Evolutionary conservation across 257 asterid species (phyloP).

Genomic region (Euphrasia confusa): DNA sequence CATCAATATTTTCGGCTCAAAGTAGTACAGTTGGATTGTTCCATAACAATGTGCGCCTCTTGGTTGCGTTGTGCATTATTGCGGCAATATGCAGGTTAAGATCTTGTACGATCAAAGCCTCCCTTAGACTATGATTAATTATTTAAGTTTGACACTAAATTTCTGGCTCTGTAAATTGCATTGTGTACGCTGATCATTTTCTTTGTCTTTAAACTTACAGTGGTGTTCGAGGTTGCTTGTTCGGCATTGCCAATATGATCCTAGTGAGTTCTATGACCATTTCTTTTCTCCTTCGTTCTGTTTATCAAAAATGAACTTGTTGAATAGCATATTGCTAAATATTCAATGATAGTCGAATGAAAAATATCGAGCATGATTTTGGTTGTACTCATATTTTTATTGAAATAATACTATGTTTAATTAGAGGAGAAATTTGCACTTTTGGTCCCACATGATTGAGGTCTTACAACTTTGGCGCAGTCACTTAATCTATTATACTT

Average conservation of each 20-base stretch:
- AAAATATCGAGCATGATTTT: not conserved
- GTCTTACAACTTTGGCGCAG: too few relatives aligned
- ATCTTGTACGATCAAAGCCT: slow-evolving; percentile 52
- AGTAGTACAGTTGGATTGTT: slow-evolving; percentile 55
- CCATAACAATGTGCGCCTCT: slow-evolving; percentile 61
- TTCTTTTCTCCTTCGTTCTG: not conserved
- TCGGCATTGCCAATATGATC: slow-evolving; percentile 91
- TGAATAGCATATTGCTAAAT: too few relatives aligned
- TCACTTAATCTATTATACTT: too few relatives aligned
- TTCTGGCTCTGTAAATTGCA: too few relatives aligned
- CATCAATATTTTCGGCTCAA: slow-evolving; percentile 90
- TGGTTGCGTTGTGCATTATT: slow-evolving; percentile 55
- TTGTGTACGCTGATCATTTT: slow-evolving; percentile 19
- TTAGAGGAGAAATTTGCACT: not conserved
- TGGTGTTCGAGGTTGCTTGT: slow-evolving; percentile 81
- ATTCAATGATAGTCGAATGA: too few relatives aligned
- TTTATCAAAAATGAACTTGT: not conserved
- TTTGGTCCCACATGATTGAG: too few relatives aligned
- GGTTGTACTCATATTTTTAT: slow-evolving; percentile 3
- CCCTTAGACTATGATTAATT: slow-evolving; percentile 15
- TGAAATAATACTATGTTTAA: not conserved
- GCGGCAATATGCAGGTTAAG: slow-evolving; percentile 93
- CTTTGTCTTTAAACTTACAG: slow-evolving; percentile 43
- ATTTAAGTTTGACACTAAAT: too few relatives aligned
- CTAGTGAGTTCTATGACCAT: slow-evolving; percentile 52